Percentiles rank a stretch among this genome's conserved stretches.
phyloP scores from a whole-genome alignment of 2,329 filamentous ascomycete species.

The Arthrobotrys megalospora region DNA sequence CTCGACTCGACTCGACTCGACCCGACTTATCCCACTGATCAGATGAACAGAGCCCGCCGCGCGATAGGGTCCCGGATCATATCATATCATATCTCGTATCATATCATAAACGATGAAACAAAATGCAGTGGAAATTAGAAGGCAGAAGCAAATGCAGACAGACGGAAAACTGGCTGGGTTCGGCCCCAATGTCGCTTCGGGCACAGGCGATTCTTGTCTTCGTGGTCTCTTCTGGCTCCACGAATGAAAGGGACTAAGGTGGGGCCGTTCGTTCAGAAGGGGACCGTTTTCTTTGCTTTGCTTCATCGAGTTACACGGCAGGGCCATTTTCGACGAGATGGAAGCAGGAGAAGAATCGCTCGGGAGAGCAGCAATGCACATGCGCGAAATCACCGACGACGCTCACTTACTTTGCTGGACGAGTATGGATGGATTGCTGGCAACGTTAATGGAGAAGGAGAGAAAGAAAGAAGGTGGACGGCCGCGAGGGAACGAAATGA shows the following conservation, averaged over 20 bases:
- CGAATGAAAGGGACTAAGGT: constrained; percentile 26
- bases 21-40: no score
- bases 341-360: background rate
- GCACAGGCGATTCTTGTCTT: constrained; percentile 23
- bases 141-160: background rate
- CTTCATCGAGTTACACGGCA: background rate
- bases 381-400: constrained; percentile 26
- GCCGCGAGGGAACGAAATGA: constrained; percentile 21
- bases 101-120: background rate
- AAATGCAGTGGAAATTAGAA: constrained; percentile 10
- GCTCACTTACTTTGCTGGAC: background rate
- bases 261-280: constrained; percentile 13
- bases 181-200: constrained; percentile 23
- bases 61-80: background rate
- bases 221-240: constrained; percentile 37
- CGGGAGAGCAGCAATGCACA: constrained; percentile 21
- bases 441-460: background rate
- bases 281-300: background rate
- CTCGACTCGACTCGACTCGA: no score
- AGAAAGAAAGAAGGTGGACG: constrained; percentile 2
- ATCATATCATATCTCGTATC: background rate
- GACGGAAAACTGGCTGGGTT: constrained; percentile 5
- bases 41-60: background rate
- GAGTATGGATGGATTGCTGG: background rate
- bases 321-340: background rate